phyloP scores from a whole-genome alignment of 2,329 filamentous ascomycete genomes.

The Colletotrichum noveboracense region DNA sequence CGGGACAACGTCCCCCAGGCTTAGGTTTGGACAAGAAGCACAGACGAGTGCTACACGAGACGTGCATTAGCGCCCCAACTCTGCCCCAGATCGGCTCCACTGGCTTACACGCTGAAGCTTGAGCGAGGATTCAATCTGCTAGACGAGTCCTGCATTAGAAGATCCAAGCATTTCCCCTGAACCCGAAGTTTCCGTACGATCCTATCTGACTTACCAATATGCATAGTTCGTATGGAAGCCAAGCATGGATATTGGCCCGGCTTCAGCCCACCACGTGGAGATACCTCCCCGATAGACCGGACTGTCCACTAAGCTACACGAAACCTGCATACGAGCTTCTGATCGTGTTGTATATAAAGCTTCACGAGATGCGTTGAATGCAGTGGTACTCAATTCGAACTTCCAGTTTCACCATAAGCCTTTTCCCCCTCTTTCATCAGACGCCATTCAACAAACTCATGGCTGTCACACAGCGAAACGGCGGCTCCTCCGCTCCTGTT shows the following conservation, averaged over 20 bases:
- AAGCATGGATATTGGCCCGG: neutral
- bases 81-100: neutral
- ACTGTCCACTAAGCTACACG: neutral
- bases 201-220: neutral
- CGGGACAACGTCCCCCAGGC: too few species aligned
- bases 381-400: fast-evolving
- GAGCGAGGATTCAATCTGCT: neutral
- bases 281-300: fast-evolving
- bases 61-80: neutral
- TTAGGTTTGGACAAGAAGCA: neutral
- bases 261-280: neutral
- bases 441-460: neutral
- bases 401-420: neutral
- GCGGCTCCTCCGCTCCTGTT: too few species aligned
- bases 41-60: neutral
- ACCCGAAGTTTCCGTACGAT: neutral
- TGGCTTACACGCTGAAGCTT: neutral
- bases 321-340: neutral
- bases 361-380: neutral
- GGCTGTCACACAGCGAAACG: neutral
- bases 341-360: neutral
- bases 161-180: neutral
- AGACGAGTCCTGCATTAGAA: neutral
- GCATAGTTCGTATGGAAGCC: neutral
- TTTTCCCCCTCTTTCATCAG: neutral